Evolutionary conservation across 2,329 filamentous ascomycete species (phyloP), one percentile per base, ranked within the genome.

Genomic region (Phoma sp.): DNA sequence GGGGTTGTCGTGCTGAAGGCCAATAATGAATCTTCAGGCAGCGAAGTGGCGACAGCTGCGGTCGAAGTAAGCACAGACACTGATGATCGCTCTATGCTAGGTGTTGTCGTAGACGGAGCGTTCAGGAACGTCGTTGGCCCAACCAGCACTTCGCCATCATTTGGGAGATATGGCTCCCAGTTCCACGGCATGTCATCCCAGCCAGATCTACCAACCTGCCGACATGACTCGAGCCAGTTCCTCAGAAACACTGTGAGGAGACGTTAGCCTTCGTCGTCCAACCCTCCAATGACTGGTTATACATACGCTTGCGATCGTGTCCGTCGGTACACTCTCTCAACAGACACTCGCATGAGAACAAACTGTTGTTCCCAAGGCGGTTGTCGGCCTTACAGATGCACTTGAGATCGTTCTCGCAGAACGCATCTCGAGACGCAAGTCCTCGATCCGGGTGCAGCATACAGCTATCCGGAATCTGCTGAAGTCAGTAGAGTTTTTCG

Each of bases 331-430:
- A 65, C 6, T 53, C 51, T 3, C 59, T 57, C 17, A 59, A 45
- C 1, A 65, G 39, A 21, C 64, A 65, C 6, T 53, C 43, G 19
- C 52, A 51, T 4, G 55, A 47, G 44, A 67, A 64, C 9, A 63
- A 40, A 0, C 49, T 47, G 19, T 61, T 67, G 1, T 51, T 50
- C 0, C 29, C 54, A 5, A 65, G 38, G 1, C 56, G 60, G 19
- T 52, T 59, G 43, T 61, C 62, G 32, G 32, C 31, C 2, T 55
- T 55, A 53, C 63, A 67, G 27, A 67, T 60, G 31, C 61, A 67
- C 7, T 50, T 36, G 2, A 67, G 45, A 2, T 65, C 57, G 6
- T 43, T 36, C 1, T 25, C n/a, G 32, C 64, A 65, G 40, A 40
- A 6, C 48, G 47, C 1, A 32, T 55, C 13, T 47, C 44, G 8